Evolutionary conservation across 192 early-diverging fungal genomes (phyloP).

Genomic region (Backusella luteola): DNA sequence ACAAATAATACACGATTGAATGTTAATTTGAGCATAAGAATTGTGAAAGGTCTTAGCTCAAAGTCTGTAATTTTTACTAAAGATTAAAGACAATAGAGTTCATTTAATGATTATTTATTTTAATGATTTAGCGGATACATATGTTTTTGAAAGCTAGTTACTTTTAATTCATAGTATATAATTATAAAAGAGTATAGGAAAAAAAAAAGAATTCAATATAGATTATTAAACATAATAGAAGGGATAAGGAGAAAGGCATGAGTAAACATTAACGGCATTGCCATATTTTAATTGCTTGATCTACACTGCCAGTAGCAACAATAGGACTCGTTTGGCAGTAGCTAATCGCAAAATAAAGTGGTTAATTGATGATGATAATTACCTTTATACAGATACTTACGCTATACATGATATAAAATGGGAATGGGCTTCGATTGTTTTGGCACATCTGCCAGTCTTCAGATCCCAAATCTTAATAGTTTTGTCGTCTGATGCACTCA

Average conservation of each 20-base stretch:
- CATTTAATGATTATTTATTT: neutral
- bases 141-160: neutral
- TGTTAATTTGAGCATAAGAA: too few relatives aligned
- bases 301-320: slow-evolving; percentile 87
- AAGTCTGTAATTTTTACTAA: too few relatives aligned
- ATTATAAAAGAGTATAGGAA: neutral
- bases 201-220: slow-evolving; percentile 16
- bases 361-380: neutral
- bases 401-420: slow-evolving; percentile 91
- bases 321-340: slow-evolving; percentile 58
- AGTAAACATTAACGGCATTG: slow-evolving; percentile 50
- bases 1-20: neutral
- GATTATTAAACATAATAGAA: slow-evolving; percentile 15
- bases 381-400: slow-evolving; percentile 33
- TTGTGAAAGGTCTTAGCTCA: neutral
- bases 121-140: neutral
- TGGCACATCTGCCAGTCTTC: slow-evolving; percentile 74
- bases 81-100: neutral
- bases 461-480: slow-evolving; percentile 89
- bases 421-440: slow-evolving; percentile 79
- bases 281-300: slow-evolving; percentile 75
- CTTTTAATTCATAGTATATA: slow-evolving; percentile 8
- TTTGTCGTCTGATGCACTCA: slow-evolving; percentile 89
- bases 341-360: slow-evolving; percentile 12
- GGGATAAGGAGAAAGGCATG: neutral